Conservation (phyloP, 768 basidiomycete genomes). For the Clathrus columnatus region DNA sequence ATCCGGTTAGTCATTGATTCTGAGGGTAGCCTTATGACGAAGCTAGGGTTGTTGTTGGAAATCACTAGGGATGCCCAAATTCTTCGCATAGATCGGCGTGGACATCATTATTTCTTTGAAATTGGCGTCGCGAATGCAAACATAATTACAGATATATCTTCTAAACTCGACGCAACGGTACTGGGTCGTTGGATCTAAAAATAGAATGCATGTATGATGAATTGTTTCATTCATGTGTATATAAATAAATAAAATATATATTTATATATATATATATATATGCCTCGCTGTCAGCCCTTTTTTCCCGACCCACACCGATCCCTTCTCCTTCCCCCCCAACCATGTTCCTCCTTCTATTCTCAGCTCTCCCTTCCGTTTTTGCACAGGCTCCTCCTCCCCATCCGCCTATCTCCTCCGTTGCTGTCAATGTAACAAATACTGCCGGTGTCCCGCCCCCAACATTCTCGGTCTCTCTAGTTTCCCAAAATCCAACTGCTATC, state of each 20-base stretch:
- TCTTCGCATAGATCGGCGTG: neutral
- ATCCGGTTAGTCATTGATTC: conserved; percentile 25
- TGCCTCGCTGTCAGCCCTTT: conserved; percentile 10
- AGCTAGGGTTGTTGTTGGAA: too few species aligned
- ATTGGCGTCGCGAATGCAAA: neutral
- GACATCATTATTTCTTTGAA: neutral
- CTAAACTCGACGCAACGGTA: neutral
- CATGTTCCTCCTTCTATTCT: conserved; percentile 10
- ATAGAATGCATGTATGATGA: too few species aligned
- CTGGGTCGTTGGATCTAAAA: neutral
- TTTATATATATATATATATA: neutral
- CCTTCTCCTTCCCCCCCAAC: conserved; percentile 21
- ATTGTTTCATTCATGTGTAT: neutral
- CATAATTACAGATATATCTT: neutral
- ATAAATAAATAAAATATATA: neutral
- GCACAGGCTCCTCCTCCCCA: conserved; percentile 29
- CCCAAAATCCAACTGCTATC: conserved; percentile 54
- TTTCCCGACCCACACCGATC: conserved; percentile 18
- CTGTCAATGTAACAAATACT: conserved; percentile 13
- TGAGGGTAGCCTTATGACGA: conserved; percentile 6
- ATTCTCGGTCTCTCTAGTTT: conserved; percentile 35
- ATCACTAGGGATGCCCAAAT: too few species aligned
- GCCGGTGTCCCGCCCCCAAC: conserved; percentile 20
- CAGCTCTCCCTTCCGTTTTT: conserved; percentile 3
- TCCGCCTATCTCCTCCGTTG: conserved; percentile 16